phyloP scores from a whole-genome alignment of 768 basidiomycete species.

The Kwoniella shandongensis region DNA sequence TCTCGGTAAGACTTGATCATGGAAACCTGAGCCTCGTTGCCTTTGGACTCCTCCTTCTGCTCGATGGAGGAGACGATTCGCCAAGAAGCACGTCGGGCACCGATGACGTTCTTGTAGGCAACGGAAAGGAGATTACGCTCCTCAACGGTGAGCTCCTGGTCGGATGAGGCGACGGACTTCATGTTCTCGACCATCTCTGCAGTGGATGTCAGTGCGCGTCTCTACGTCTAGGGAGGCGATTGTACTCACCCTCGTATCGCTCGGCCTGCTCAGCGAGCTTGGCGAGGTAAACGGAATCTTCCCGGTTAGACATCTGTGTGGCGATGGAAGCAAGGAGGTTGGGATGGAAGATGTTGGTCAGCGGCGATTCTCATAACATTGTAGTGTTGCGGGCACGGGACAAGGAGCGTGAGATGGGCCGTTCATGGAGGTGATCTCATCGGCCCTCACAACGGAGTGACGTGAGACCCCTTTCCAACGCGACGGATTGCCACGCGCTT shows the following conservation, averaged over 20 bases:
- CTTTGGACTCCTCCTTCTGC: slow-evolving; percentile 98
- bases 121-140: slow-evolving; percentile 97
- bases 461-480: no score
- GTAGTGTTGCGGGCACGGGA: no score
- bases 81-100: slow-evolving; percentile 97
- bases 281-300: slow-evolving; percentile 99
- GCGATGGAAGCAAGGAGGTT: slow-evolving; percentile 1
- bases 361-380: no score
- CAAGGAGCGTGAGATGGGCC: no score
- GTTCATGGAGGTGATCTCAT: no score
- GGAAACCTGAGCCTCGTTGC: slow-evolving; percentile 89
- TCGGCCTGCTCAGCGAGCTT: slow-evolving; percentile 99
- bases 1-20: slow-evolving; percentile 99
- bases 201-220: neutral
- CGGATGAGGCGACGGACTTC: slow-evolving; percentile 96
- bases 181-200: slow-evolving; percentile 97
- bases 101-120: slow-evolving; percentile 99
- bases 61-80: slow-evolving; percentile 97
- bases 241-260: slow-evolving; percentile 83
- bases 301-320: slow-evolving; percentile 62
- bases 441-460: no score
- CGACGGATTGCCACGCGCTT: no score
- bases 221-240: neutral
- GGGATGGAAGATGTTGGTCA: no score
- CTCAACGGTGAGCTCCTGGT: slow-evolving; percentile 97